Percentiles rank a stretch among this genome's conserved stretches.
Conservation (phyloP, 176 grass and related monocot species). For the Pontederia paniculata region DNA sequence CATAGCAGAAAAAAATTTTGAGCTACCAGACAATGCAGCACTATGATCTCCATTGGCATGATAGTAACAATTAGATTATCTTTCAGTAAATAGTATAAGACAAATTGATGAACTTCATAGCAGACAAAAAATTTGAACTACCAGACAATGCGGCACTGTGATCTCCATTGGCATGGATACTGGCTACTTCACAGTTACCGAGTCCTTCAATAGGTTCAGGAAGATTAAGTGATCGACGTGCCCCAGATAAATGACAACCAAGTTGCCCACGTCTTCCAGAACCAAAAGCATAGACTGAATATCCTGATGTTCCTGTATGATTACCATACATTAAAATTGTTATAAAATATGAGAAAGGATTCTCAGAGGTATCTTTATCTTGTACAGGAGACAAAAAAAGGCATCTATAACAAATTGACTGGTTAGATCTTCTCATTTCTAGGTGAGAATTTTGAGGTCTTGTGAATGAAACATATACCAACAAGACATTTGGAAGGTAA, state of each 20-base stretch:
- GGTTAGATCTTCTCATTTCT: too few relatives aligned
- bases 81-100: neutral
- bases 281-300: conserved; percentile 72
- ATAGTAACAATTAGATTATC: conserved; percentile 12
- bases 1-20: conserved; percentile 9
- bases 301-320: conserved; percentile 27
- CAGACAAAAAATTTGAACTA: conserved; percentile 23
- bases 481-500: too few relatives aligned
- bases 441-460: too few relatives aligned
- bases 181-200: conserved; percentile 35
- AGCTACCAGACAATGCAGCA: conserved; percentile 70
- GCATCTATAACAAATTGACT: too few relatives aligned
- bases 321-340: neutral
- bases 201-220: conserved; percentile 64
- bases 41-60: conserved; percentile 89
- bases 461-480: too few relatives aligned
- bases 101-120: conserved; percentile 4
- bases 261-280: conserved; percentile 70
- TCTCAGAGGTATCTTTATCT: too few relatives aligned
- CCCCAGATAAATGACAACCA: conserved; percentile 35
- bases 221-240: conserved; percentile 37
- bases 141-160: conserved; percentile 86
- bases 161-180: conserved; percentile 82
- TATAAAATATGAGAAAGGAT: too few relatives aligned
- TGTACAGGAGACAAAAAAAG: too few relatives aligned